Base-by-base conservation (phyloP, 2,329 filamentous ascomycete species). In the Talaromyces verruculosus region DNA sequence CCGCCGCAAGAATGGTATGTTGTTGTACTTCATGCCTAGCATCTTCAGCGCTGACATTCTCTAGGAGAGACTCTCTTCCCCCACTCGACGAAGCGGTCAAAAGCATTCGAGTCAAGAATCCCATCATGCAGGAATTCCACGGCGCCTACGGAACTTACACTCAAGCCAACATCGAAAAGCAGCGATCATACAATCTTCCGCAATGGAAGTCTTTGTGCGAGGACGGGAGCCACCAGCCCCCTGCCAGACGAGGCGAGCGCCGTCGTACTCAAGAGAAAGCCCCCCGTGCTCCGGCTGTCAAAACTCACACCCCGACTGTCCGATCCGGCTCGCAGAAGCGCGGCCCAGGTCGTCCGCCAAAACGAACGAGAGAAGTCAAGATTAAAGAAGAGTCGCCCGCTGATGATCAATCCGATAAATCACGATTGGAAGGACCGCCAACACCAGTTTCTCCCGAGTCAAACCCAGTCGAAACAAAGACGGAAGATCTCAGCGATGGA, bases 61-160 rank as follows among this genome's bases (percentile, higher is more conserved):
- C 68, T 67, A 89, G 87, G 87, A 81, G 82, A 72, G 87, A 93
- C 69, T 84, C 88, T 30, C 88, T 95, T 43, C 91, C 91, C 17
- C 83, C 86, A 43, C 87, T 97, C 68, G 89, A 95, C 74, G 91
- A 97, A 72, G 85, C 92, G 61, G 87, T 99, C 69, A 98, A 97
- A 80, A 89, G 90, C 68, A 91, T 99, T 77, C 90, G 89, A 75
- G 93, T 99, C 74, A 94, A 94, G 79, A 96, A 99, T 70, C 95
- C 95, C 3, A 98, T 99, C 76, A 97, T 93, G 75, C 95, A 99
- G 78, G 95, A 99, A 73, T 99, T 99, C 73, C 94, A 96, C 84
- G 95, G 95, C 49, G 92, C 91, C 61, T 92, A 94, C 75, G 96
- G 95, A 65, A 96, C 92, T 65, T 99, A 97, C 76, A 94, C 94